Evolutionary conservation across 108 stramenopile species (phyloP), one percentile per base, ranked within the genome.

Genomic region (Nannochloropsis salina): DNA sequence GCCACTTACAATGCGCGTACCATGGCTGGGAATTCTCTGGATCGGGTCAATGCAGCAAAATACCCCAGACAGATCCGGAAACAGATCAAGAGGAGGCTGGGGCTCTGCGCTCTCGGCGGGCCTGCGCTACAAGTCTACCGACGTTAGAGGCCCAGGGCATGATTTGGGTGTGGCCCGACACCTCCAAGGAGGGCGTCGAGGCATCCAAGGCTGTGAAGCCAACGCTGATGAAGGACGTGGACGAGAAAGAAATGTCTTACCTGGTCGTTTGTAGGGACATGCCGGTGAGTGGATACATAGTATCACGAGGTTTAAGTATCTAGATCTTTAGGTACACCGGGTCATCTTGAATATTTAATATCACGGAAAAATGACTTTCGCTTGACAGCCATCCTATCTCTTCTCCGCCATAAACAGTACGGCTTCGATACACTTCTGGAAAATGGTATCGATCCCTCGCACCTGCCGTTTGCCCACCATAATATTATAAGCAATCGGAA

Each of bases 1-100:
- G 93, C 5, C 86, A 84, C 6, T 83, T 93, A 80, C 80, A 91
- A 44, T 93, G 93, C 83, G 83, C 87, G 42, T 93, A 96, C 87
- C 96, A 96, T 86, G 96, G 96, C 42, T 96, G 96, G 96, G 92
- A 94, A 82, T 96, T 95, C 85, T 90, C 93, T 44, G 85, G 85
- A 41, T 85, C 87, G 80, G 96, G 94, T 5, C 44, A 31, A 9
- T 92, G 94, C 42, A 84, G 80, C 43, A 47, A 85, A 9, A 90
- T 96, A 12, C 96, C 96, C n/a, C 96, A 96, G 90, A 84, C 90
- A 6, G 88, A 88, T 2, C 42, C 84, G 2, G 51, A 79, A 21
- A 1, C 15, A 41, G 80, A 42, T 0, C 44, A 86, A 41, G 44
- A 22, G 0, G 89, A 86, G 85, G 51, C 44, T n/a, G 21, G 80